phyloP scores from a whole-genome alignment of 208 protist species.

The Crithidia sp. region DNA sequence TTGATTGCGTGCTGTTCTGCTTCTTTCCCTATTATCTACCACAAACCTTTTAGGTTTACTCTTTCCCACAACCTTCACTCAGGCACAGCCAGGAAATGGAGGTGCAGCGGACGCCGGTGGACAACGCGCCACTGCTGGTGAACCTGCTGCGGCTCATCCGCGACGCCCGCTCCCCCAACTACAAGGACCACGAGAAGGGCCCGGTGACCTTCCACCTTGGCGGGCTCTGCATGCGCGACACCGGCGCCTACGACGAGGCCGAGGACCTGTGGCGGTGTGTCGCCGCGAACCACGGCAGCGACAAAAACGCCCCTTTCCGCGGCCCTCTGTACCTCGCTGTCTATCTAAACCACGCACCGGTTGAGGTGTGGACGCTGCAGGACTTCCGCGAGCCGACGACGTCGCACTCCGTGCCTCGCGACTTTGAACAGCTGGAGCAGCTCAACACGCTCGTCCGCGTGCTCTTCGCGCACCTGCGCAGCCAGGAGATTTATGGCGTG shows the following conservation, averaged over 20 bases:
- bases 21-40: too few relatives aligned
- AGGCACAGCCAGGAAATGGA: constrained; percentile 3
- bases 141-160: constrained; percentile 58
- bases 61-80: background rate
- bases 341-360: constrained; percentile 33
- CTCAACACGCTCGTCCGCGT: constrained; percentile 51
- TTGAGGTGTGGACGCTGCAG: constrained; percentile 55
- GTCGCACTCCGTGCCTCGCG: constrained; percentile 41
- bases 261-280: constrained; percentile 38
- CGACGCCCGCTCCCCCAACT: constrained; percentile 40
- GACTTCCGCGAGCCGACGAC: constrained; percentile 50
- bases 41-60: background rate
- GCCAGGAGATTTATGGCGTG: constrained; percentile 41
- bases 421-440: constrained; percentile 44
- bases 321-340: constrained; percentile 50
- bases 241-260: constrained; percentile 41
- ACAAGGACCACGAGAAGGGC: constrained; percentile 33
- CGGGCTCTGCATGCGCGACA: constrained; percentile 44
- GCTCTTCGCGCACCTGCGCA: constrained; percentile 47
- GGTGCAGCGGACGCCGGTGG: constrained; percentile 28
- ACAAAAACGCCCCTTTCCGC: constrained; percentile 17
- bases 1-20: too few relatives aligned
- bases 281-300: constrained; percentile 3
- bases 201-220: constrained; percentile 46
- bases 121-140: constrained; percentile 48